These are phyloP conservation scores for Ascochyta clinopodiicola DNA, from an alignment of 2,329 filamentous ascomycete species.

Conservation along the genomic window DNA sequence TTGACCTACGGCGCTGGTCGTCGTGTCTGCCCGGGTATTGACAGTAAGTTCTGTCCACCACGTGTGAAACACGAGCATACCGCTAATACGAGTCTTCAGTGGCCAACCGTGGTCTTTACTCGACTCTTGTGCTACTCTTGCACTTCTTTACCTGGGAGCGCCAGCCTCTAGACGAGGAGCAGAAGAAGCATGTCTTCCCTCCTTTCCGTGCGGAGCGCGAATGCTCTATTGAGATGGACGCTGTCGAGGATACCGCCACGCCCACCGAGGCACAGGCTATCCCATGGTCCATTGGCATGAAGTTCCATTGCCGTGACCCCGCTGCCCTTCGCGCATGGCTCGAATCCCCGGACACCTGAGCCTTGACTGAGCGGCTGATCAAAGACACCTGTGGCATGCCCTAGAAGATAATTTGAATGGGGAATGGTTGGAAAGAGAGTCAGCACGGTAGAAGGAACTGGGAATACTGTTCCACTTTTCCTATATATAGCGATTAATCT, in stretches of 20 bases:
- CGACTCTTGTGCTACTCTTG: constrained; percentile 22
- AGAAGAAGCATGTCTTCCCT: constrained; percentile 35
- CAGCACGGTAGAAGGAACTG: no score
- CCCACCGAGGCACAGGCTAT: constrained; percentile 25
- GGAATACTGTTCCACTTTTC: no score
- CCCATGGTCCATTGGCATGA: constrained; percentile 25
- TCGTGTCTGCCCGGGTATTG: not conserved
- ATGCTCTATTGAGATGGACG: constrained; percentile 25
- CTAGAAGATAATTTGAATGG: no score
- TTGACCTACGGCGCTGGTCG: constrained; percentile 1
- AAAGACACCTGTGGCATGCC: no score
- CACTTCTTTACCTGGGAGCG: constrained; percentile 27
- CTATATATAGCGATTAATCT: no score
- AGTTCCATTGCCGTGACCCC: constrained; percentile 22
- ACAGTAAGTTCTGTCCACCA: not conserved
- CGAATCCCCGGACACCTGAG: not conserved
- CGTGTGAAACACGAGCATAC: not conserved
- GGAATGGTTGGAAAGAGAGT: no score
- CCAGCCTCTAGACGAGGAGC: constrained; percentile 19
- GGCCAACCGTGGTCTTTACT: constrained; percentile 25
- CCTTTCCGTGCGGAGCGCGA: constrained; percentile 23
- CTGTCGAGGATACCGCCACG: constrained; percentile 21
- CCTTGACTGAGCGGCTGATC: no score
- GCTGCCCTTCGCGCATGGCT: constrained; percentile 5
- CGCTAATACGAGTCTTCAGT: not conserved